Base-by-base conservation (phyloP, 371 early-diverging fungal species). In the Lichtheimia ornata region DNA sequence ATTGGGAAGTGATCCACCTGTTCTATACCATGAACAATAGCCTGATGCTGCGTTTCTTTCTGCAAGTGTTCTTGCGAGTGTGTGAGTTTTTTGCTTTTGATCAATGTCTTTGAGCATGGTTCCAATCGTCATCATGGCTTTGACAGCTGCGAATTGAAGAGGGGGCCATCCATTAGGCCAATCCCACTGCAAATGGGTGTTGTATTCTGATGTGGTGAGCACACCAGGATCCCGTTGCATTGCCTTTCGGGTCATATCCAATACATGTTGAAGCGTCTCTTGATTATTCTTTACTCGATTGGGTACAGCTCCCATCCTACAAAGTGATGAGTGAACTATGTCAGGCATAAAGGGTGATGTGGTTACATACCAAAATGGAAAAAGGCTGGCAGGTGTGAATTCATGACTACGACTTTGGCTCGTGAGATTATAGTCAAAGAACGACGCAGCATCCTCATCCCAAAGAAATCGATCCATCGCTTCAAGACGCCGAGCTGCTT, bases 151-250 rank as follows among this genome's bases (percentile, higher is more conserved):
- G 59, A 84, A 82, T 20, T 79, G 72, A 20, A 83, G 73, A n/a
- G 86, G 86, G 15, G 86, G 83, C 94, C 95, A 96, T 9, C 84
- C 90, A 69, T 91, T 92, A 2, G 95, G 96, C 62, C 76, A 89
- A 68, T 95, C 96, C 96, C 96, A 96, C 71, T 96, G 95, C 67
- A 90, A 73, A 0, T 82, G 83, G 25, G 85, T 85, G 42, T 83
- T 67, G 43, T 74, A 53, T 28, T 74, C 60, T 59, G 90, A 85
- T 0, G 86, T 81, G 0, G 94, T 91, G 14, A 93, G 67, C 6
- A 91, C 90, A 47, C 92, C 93, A 9, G 81, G 79, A 45, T 67
- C 76, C 47, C 68, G 60, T 4, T 62, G 25, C 41, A 77, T 44
- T 14, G 70, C 54, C 2, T 61, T 55, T 20, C 72, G 67, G 0